Percentiles rank a stretch among this genome's conserved stretches.
Conservation (phyloP, 257 asterid species). For the Lithospermum erythrorhizon region DNA sequence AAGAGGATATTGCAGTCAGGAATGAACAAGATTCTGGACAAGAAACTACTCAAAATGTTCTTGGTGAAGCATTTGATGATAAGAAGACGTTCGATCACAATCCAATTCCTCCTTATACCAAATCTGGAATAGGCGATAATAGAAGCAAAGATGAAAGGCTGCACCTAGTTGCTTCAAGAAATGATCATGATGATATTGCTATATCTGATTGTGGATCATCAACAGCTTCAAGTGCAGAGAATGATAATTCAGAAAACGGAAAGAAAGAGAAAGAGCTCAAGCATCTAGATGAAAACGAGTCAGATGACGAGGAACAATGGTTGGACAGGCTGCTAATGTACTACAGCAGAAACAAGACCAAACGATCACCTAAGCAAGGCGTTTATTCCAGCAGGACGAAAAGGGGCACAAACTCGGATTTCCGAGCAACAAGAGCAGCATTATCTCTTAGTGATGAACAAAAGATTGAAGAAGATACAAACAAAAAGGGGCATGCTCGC, state of each 20-base stretch:
- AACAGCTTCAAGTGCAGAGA: background rate
- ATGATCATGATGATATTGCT: no score
- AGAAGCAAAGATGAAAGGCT: no score
- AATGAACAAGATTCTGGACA: no score
- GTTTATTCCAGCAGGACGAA: conserved; percentile 3
- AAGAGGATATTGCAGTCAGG: no score
- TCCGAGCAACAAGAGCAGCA: conserved; percentile 20
- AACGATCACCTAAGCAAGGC: conserved; percentile 11
- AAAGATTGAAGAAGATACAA: conserved; percentile 20
- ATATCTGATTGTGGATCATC: no score
- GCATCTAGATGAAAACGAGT: background rate
- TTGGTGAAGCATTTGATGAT: no score
- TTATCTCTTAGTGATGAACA: background rate
- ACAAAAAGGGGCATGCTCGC: conserved; percentile 27
- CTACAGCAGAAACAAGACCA: conserved; percentile 30
- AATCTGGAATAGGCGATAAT: no score
- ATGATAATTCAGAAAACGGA: background rate
- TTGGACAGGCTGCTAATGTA: conserved; percentile 44
- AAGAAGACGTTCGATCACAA: no score
- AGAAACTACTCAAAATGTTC: no score
- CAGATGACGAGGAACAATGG: conserved; percentile 42
- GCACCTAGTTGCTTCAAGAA: no score
- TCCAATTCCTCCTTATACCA: no score
- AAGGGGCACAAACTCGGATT: conserved; percentile 23
- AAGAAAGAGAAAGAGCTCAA: background rate